Conservation (phyloP, 352 stramenopile species). For the Pythium myriotylum region DNA sequence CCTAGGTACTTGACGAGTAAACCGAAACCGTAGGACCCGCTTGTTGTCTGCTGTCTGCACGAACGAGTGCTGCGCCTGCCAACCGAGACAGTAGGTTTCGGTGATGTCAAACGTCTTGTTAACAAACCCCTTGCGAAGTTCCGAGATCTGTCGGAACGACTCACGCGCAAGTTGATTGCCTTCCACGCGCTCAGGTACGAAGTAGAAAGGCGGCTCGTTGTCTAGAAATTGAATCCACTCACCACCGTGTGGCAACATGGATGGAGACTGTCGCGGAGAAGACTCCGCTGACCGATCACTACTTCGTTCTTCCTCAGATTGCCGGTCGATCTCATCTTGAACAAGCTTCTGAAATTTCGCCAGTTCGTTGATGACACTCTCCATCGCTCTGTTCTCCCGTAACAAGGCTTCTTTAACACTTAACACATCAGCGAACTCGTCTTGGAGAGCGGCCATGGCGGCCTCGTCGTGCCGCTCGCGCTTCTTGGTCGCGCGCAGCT, state of each 20-base stretch:
- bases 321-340: slow-evolving; percentile 22
- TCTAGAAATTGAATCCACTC: slow-evolving; percentile 27
- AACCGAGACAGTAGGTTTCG: slow-evolving; percentile 30
- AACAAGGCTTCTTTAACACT: slow-evolving; percentile 28
- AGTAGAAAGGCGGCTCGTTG: slow-evolving; percentile 24
- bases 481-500: slow-evolving; percentile 8
- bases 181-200: not conserved
- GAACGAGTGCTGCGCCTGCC: slow-evolving; percentile 23
- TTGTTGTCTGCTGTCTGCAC: slow-evolving; percentile 4
- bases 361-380: slow-evolving; percentile 23
- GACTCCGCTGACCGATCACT: no score
- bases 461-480: no score
- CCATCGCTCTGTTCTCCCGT: slow-evolving; percentile 31
- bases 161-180: not conserved
- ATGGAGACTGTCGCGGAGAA: no score
- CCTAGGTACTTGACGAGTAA: slow-evolving; percentile 22
- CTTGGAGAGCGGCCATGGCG: slow-evolving; percentile 11
- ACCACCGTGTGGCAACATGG: no score
- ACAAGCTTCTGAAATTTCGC: slow-evolving; percentile 33
- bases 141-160: slow-evolving; percentile 5
- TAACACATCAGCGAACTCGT: slow-evolving; percentile 26
- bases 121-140: slow-evolving; percentile 11
- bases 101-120: slow-evolving; percentile 11
- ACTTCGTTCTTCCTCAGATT: slow-evolving; percentile 14
- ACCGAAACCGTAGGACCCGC: slow-evolving; percentile 26